phyloP scores from a whole-genome alignment of 768 basidiomycete genomes.

The Daedaleopsis sinensis region DNA sequence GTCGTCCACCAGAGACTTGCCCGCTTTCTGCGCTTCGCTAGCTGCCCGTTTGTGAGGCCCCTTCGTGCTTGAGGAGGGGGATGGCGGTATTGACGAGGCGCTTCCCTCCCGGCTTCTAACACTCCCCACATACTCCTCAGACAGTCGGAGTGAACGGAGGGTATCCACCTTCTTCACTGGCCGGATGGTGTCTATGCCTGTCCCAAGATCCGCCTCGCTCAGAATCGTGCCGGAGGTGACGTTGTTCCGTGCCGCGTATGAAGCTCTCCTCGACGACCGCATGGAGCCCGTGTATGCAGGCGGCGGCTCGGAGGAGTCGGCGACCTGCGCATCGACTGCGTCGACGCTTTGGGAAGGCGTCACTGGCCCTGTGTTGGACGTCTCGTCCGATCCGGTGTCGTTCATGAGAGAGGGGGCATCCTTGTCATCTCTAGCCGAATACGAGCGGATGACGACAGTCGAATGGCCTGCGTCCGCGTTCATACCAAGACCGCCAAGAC shows the following conservation, averaged over 20 bases:
- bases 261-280: constrained; percentile 66
- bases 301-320: constrained; percentile 53
- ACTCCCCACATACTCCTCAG: constrained; percentile 81
- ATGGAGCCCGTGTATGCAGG: constrained; percentile 77
- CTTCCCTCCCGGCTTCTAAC: constrained; percentile 57
- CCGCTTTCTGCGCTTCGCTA: constrained; percentile 68
- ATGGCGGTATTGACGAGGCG: constrained; percentile 46
- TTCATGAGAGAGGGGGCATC: constrained; percentile 45
- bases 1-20: constrained; percentile 73
- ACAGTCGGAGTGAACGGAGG: constrained; percentile 71
- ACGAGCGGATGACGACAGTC: constrained; percentile 66
- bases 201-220: constrained; percentile 83
- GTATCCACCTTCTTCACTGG: constrained; percentile 93
- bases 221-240: constrained; percentile 73
- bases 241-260: constrained; percentile 75
- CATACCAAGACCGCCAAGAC: constrained; percentile 29
- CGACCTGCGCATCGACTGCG: constrained; percentile 15
- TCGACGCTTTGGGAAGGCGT: constrained; percentile 36
- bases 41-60: constrained; percentile 47
- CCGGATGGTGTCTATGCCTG: constrained; percentile 86
- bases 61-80: constrained; percentile 42
- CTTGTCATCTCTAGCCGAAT: constrained; percentile 38
- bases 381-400: constrained; percentile 43
- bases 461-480: constrained; percentile 64
- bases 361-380: constrained; percentile 43